These are phyloP conservation scores for Tolypocladium sp. DNA, from an alignment of 2,329 filamentous ascomycete species.

Conservation along the genomic window DNA sequence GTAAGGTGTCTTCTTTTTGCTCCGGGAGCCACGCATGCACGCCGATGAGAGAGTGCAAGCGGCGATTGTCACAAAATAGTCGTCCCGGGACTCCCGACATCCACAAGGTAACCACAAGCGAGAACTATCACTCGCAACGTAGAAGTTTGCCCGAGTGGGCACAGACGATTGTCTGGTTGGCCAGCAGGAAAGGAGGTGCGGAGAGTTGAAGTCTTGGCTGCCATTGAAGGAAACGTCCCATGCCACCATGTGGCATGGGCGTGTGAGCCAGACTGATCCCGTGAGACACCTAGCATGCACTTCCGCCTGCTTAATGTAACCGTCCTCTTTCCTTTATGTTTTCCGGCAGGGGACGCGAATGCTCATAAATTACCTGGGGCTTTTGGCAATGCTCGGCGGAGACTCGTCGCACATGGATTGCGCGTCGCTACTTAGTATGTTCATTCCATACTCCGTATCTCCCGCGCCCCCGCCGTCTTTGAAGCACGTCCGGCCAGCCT, in stretches of 20 bases:
- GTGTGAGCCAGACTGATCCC: conserved; percentile 1
- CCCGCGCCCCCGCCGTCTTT: background rate
- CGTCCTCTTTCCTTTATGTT: background rate
- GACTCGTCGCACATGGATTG: background rate
- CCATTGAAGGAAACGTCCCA: background rate
- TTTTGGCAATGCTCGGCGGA: background rate
- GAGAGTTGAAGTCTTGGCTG: background rate
- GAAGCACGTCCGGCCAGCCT: background rate
- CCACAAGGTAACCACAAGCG: background rate
- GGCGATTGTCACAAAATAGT: background rate
- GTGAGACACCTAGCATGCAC: background rate
- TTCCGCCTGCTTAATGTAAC: background rate
- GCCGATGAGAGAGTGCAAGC: background rate
- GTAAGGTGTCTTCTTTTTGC: background rate
- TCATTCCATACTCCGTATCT: too few relatives aligned
- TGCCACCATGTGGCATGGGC: conserved; percentile 1
- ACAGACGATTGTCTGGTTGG: background rate
- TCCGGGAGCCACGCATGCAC: background rate
- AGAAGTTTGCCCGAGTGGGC: background rate
- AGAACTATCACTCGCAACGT: background rate
- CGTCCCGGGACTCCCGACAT: background rate
- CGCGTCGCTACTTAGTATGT: too few relatives aligned
- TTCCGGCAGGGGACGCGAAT: background rate
- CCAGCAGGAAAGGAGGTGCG: background rate
- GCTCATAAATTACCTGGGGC: background rate